phyloP scores from a whole-genome alignment of 2,329 filamentous ascomycete species.

The Pseudofabraea citricarpa region DNA sequence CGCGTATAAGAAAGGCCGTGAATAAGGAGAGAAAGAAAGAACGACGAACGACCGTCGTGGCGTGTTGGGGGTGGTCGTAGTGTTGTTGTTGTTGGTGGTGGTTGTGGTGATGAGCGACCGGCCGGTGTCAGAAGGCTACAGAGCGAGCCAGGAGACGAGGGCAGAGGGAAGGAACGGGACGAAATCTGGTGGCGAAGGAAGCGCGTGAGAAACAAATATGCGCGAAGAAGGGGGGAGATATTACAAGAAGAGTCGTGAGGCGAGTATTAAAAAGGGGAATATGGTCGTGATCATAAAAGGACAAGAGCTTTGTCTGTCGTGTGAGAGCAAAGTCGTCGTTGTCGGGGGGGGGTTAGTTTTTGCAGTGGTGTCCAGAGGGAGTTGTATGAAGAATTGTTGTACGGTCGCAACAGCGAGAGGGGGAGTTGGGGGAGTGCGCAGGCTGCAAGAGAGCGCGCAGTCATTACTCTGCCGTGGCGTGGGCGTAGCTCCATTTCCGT shows the following conservation, averaged over 20 bases:
- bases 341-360: neutral
- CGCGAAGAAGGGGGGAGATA: neutral
- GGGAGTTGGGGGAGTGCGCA: too few species aligned
- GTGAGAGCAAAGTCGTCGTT: too few species aligned
- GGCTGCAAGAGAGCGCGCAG: too few species aligned
- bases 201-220: neutral
- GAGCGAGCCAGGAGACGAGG: conserved; percentile 10
- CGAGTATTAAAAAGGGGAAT: neutral
- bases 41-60: conserved; percentile 16
- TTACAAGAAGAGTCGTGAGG: neutral
- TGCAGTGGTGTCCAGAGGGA: neutral
- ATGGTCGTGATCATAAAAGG: too few species aligned
- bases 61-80: conserved; percentile 11
- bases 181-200: conserved; percentile 1
- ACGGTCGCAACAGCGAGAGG: too few species aligned
- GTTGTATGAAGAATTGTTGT: too few species aligned
- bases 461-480: too few species aligned
- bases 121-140: too few species aligned
- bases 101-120: conserved; percentile 5
- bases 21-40: conserved; percentile 18
- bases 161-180: neutral
- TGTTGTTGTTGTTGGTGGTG: conserved; percentile 8
- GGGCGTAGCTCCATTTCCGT: too few species aligned
- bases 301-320: too few species aligned
- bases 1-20: conserved; percentile 10